These are phyloP conservation scores for Phoenix roebelenii DNA, from an alignment of 176 grass and related monocot species.

Conservation along the genomic window DNA sequence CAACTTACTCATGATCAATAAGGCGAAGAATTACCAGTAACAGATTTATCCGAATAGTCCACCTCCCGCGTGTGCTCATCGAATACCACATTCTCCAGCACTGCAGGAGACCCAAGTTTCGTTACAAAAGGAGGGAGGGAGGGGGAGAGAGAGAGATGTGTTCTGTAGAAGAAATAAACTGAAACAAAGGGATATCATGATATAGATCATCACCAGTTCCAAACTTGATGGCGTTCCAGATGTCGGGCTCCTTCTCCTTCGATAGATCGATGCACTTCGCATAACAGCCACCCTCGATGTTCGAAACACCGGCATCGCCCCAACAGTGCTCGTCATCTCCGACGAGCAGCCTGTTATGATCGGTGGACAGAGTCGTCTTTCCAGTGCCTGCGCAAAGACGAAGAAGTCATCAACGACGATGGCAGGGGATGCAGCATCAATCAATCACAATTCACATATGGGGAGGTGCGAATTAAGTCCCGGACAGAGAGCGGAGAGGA, in stretches of 20 bases:
- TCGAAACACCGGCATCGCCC: conserved; percentile 83
- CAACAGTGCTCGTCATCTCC: conserved; percentile 98
- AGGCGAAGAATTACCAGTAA: conserved; percentile 44
- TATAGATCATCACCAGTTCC: conserved; percentile 48
- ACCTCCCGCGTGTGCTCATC: conserved; percentile 94
- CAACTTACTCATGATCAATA: too few species aligned
- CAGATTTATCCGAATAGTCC: conserved; percentile 83
- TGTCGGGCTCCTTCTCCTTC: conserved; percentile 86
- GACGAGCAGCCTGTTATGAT: conserved; percentile 77
- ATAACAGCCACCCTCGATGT: conserved; percentile 97
- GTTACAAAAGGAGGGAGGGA: too few species aligned
- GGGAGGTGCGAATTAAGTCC: background rate
- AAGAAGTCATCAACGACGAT: background rate
- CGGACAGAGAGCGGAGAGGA: conserved; percentile 3
- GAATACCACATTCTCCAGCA: conserved; percentile 94
- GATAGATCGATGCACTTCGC: conserved; percentile 92
- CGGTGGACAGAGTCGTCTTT: conserved; percentile 89
- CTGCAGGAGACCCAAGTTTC: conserved; percentile 17
- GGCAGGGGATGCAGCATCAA: background rate
- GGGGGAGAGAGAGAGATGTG: too few species aligned
- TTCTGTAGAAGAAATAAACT: too few species aligned
- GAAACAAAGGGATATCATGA: too few species aligned
- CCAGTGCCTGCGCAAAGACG: conserved; percentile 50
- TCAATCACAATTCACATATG: background rate
- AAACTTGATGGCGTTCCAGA: conserved; percentile 99